Evolutionary conservation across 352 stramenopile genomes (phyloP), one percentile per base, ranked within the genome.

Genomic region (Globisporangium iwayamae): DNA sequence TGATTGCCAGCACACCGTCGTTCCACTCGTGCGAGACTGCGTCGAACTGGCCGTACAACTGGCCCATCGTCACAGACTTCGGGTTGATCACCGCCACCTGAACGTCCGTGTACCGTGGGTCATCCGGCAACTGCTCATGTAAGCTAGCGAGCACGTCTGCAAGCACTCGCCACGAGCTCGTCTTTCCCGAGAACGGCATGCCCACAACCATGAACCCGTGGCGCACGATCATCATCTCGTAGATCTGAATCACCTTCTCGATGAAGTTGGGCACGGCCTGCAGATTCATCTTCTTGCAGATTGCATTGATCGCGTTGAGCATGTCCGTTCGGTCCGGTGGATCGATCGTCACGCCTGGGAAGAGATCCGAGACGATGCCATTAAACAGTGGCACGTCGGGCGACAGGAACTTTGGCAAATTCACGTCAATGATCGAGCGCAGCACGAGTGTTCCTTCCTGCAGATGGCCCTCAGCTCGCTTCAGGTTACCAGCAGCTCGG

Each of bases 161-260:
- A 6, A 98, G 76, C 25, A 97, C 89, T 52, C 96, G 79, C 76
- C 86, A 93, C 13, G 89, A 95, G 51, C 81, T 90, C 3, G 93
- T 98, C 74, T 98, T 98, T 11, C 94, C 94, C 1, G 91, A 97
- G 48, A 96, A 96, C 7, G 94, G 92, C 83, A 98, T 95, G 9
- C 94, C 95, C 8, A 98, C 94, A 50, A 98, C 82, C 93, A 98
- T 98, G 61, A 98, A 97, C 5, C 95, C 95, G 70, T 98, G 94
- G 1, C 95, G 88, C 36, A 98, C 94, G 54, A 98, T 93, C 81
- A 98, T 97, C 92, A 98, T 98, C 63, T 98, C 94, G 72, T 98
- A 98, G 39, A 98, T 94, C 65, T 98, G 91, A 56, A 98, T 94
- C 11, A 97, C 89, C 55, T 98, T 98, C 39, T 93, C 91, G 14